Base-by-base conservation (phyloP, 2,329 filamentous ascomycete species). In the Teratosphaeria viscida region DNA sequence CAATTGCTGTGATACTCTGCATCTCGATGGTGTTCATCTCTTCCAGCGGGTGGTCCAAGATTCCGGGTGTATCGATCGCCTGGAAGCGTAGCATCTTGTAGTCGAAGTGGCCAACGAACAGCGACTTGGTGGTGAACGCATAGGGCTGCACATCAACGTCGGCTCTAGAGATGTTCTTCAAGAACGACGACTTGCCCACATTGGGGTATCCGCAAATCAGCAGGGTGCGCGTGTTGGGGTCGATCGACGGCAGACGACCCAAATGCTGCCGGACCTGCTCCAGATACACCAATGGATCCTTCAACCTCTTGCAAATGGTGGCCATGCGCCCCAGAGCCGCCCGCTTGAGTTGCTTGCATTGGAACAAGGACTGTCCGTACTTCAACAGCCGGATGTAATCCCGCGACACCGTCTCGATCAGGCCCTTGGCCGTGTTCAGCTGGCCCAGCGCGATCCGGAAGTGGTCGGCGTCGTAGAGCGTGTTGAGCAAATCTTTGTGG, bases 11-110 rank as follows among this genome's bases (percentile, higher is more conserved):
- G 67, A 99, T 96, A 63, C 89, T 89, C 80, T 97, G 94, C 90
- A 97, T 97, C 77, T 99, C 94, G 72, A 99, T 99, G 3, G 94
- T 97, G 78, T 96, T 96, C 94, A 97, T 99, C 79, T 97, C 94
- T 77, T 97, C 94, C 8, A 99, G 84, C 39, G 92, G 92, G 74
- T 99, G 94, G 69, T 99, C 94, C 62, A 99, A 79, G 67, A 99
- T 96, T 81, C 94, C 94, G n/a, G 92, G 92, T 11, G 94, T 99
- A 77, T 99, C 94, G 68, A 99, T 96, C 32, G 91, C 92, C 78
- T 92, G 88, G 78, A 91, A 91, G 63, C 89, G 83, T 66, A 91
- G 81, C 78, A 92, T 94, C 78, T 96, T 96, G 81, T 95, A 95
- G 77, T 96, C 91, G 73, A 97, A 96, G 77, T 99, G 94, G 61